These are phyloP conservation scores for Jasminum sambac DNA, from an alignment of 257 asterid genomes.

Conservation along the genomic window DNA sequence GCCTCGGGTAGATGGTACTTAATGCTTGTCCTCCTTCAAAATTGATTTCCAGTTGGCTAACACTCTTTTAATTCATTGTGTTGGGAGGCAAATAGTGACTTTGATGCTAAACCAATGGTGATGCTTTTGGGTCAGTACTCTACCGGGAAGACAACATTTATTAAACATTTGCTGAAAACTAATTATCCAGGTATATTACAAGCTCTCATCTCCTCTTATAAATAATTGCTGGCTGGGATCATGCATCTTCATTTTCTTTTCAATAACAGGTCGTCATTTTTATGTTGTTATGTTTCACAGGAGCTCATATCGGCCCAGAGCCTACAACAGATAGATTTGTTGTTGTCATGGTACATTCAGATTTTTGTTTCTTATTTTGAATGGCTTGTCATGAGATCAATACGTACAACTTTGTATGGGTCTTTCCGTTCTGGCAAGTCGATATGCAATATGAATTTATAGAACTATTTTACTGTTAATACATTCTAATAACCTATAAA, in stretches of 20 bases:
- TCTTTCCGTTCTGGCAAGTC: too few species aligned
- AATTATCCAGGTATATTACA: constrained; percentile 74
- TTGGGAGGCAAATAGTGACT: constrained; percentile 77
- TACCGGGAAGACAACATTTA: constrained; percentile 96
- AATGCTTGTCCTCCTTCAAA: too few species aligned
- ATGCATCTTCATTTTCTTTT: constrained; percentile 8
- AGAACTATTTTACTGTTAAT: background rate
- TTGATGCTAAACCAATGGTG: constrained; percentile 99
- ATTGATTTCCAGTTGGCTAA: constrained; percentile 12
- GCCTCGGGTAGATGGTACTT: too few species aligned
- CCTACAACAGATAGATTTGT: constrained; percentile 99
- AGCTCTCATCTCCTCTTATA: constrained; percentile 4
- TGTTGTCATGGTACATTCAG: constrained; percentile 77
- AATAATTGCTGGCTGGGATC: background rate
- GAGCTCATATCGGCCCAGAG: constrained; percentile 99
- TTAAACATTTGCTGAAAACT: constrained; percentile 82
- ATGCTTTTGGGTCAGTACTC: constrained; percentile 99
- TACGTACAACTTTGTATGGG: too few species aligned
- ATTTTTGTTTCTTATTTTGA: constrained; percentile 10
- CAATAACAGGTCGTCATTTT: constrained; percentile 10
- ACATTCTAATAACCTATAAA: background rate
- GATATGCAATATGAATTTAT: too few species aligned
- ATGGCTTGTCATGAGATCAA: background rate
- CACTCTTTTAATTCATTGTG: constrained; percentile 27
- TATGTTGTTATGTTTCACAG: constrained; percentile 36